A percentile compares a stretch with the other conserved stretches of the same genome.
These are phyloP conservation scores for Phytopythium vexans DNA, from an alignment of 352 stramenopile genomes.

Conservation along the genomic window DNA sequence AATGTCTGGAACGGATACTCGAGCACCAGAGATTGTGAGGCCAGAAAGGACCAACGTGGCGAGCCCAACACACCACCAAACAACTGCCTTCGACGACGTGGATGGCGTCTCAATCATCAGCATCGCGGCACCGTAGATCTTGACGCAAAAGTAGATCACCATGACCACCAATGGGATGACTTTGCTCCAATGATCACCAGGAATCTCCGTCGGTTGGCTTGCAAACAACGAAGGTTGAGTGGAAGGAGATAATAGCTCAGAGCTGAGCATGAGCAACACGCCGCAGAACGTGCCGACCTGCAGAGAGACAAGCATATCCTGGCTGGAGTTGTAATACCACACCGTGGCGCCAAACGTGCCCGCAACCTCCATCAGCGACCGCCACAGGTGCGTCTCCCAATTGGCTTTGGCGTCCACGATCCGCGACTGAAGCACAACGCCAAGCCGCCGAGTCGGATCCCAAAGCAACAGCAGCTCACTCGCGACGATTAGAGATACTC, in stretches of 20 bases:
- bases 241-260: constrained; percentile 35
- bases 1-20: constrained; percentile 34
- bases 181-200: constrained; percentile 77
- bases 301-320: constrained; percentile 64
- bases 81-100: constrained; percentile 27
- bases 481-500: constrained; percentile 68
- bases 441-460: constrained; percentile 46
- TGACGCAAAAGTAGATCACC: constrained; percentile 56
- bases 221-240: constrained; percentile 13
- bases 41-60: constrained; percentile 42
- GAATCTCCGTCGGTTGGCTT: constrained; percentile 28
- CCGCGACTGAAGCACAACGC: constrained; percentile 63
- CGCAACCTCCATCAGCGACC: constrained; percentile 58
- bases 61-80: constrained; percentile 43
- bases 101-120: constrained; percentile 39
- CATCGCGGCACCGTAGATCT: constrained; percentile 45
- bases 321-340: constrained; percentile 47
- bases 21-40: constrained; percentile 43
- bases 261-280: constrained; percentile 48
- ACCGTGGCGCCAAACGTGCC: constrained; percentile 55
- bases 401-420: constrained; percentile 69
- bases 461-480: constrained; percentile 77
- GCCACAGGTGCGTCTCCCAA: constrained; percentile 54
- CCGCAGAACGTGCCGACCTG: constrained; percentile 71
- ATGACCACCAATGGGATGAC: constrained; percentile 59